Conservation (phyloP, 176 grass and related monocot species). For the Urochloa ruziziensis region DNA sequence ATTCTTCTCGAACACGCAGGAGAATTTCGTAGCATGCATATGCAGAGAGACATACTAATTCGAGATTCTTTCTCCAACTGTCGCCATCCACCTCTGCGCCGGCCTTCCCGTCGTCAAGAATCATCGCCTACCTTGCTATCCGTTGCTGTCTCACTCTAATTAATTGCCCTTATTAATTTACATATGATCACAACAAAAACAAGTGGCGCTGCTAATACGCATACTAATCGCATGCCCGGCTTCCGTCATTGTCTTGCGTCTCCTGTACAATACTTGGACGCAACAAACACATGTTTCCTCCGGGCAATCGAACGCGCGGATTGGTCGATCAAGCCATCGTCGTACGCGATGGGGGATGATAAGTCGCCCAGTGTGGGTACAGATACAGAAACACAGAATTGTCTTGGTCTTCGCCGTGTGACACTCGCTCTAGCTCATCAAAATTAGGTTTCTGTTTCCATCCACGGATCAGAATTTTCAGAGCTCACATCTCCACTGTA, state of each 20-base stretch:
- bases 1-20: not conserved
- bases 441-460: slow-evolving; percentile 3
- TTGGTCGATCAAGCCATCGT: not conserved
- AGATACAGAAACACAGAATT: too few relatives aligned
- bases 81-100: too few relatives aligned
- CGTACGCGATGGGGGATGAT: not conserved
- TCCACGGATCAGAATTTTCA: not conserved
- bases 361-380: not conserved
- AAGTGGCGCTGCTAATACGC: not conserved
- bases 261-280: not conserved
- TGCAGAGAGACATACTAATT: too few relatives aligned
- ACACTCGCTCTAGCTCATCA: not conserved
- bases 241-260: not conserved
- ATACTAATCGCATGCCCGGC: not conserved
- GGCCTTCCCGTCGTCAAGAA: not conserved
- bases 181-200: too few relatives aligned
- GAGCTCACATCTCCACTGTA: not conserved
- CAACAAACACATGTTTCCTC: slow-evolving; percentile 12
- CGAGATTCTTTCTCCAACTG: too few relatives aligned
- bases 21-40: not conserved
- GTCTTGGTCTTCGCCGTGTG: not conserved
- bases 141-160: not conserved
- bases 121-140: not conserved
- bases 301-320: not conserved
- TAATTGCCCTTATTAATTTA: too few relatives aligned